Base-by-base conservation (phyloP, 2,329 filamentous ascomycete species). In the Botryotinia globosa region DNA sequence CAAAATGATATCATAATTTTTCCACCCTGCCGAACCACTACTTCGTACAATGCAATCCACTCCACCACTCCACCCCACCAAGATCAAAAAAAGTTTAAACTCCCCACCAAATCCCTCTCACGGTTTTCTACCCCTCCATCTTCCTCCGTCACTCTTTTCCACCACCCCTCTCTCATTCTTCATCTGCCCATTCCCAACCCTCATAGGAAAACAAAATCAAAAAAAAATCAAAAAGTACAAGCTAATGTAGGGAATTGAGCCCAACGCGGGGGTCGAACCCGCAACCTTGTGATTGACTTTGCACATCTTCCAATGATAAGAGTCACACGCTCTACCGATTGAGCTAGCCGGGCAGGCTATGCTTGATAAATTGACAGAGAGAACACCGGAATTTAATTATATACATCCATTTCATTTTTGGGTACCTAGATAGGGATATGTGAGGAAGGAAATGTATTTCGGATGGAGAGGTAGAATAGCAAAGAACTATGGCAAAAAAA, bases 211-310 rank as follows among this genome's bases (percentile, higher is more conserved):
- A 45, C 6, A 12, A 9, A 29, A 18, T 0, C 32, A 22, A 29
- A 32, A 37, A 14, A 70, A 14, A 25, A 5, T 10, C 25, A 51
- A 25, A 71, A 71, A 66, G 2, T 4, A 71, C 22, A 71, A 39
- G 22, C 42, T 18, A 0, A 0, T 0, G 45, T 4, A 67, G 64
- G 75, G 74, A 37, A 76, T 77, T 77, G 75, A 79, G 77, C 77
- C 77, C 77, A 78, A 78, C 76, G 81, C 80, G 81, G 82, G 81
- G 81, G 81, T 82, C 82, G 81, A 83, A 83, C 82, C 82, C 82
- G 80, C 81, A 83, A 80, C 82, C 82, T 83, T 83, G 79, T 82
- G 82, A 82, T 82, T 16, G 63, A 66, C 32, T 48, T 66, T 32
- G 14, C 0, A 66, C 63, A 66, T 51, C 63, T 66, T 51, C 29